Evolutionary conservation across 2,329 filamentous ascomycete genomes (phyloP).

Genomic region (Monilinia laxa): DNA sequence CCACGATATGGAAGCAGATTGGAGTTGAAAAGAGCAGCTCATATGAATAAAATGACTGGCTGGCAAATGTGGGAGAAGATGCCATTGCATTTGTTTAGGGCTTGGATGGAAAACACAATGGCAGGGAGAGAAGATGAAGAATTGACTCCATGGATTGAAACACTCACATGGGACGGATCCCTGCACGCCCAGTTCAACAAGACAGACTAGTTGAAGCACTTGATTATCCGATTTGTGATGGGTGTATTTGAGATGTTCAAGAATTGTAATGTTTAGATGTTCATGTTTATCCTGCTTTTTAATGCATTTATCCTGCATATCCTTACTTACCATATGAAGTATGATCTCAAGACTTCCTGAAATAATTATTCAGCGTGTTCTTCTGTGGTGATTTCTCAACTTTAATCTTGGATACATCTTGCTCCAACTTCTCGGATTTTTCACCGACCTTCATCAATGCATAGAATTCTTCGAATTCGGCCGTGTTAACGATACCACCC

Average conservation of each 20-base stretch:
- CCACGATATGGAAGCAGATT: background rate
- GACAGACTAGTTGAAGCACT: background rate
- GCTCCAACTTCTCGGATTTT: slow-evolving; percentile 44
- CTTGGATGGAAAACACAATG: slow-evolving; percentile 17
- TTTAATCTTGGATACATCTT: slow-evolving; percentile 42
- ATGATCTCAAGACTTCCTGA: slow-evolving; percentile 43
- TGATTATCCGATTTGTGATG: background rate
- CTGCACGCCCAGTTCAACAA: background rate
- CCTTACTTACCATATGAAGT: background rate
- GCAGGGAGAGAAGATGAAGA: background rate
- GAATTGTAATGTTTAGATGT: background rate
- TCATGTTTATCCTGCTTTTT: background rate
- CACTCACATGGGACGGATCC: background rate
- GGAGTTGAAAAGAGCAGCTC: background rate
- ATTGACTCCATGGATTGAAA: background rate
- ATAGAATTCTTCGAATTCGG: slow-evolving; percentile 66
- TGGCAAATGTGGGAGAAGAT: background rate
- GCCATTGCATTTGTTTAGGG: background rate
- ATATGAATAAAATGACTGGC: background rate
- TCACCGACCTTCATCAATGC: slow-evolving; percentile 57
- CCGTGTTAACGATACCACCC: slow-evolving; percentile 59
- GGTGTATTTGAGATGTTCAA: background rate
- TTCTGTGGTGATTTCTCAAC: slow-evolving; percentile 46
- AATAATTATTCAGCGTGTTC: slow-evolving; percentile 57
- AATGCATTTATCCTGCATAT: background rate